phyloP scores from a whole-genome alignment of 805 yeast genomes.

The Wickerhamomyces pijperi region DNA sequence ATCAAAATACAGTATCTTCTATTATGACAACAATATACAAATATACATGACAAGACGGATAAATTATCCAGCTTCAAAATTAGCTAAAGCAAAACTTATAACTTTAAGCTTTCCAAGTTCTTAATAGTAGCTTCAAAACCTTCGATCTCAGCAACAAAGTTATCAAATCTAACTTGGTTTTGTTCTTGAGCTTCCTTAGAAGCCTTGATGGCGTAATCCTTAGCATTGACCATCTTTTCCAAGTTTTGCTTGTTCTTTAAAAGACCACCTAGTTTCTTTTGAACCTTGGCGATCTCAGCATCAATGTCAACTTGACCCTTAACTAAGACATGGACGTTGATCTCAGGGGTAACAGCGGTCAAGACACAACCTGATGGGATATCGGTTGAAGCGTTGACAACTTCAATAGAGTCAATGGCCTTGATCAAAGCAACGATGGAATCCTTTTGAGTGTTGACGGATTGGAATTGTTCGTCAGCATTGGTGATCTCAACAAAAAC shows the following conservation, averaged over 20 bases:
- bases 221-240: slow-evolving; percentile 55
- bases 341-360: slow-evolving; percentile 66
- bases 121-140: slow-evolving; percentile 80
- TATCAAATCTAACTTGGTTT: slow-evolving; percentile 58
- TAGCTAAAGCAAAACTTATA: slow-evolving; percentile 18
- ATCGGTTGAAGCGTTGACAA: slow-evolving; percentile 40
- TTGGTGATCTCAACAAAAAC: slow-evolving; percentile 67
- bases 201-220: slow-evolving; percentile 83
- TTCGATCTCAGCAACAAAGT: slow-evolving; percentile 74
- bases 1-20: too few relatives aligned
- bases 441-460: slow-evolving; percentile 60
- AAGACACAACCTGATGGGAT: slow-evolving; percentile 89
- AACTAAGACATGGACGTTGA: slow-evolving; percentile 81
- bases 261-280: slow-evolving; percentile 62
- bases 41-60: too few relatives aligned
- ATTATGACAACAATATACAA: too few relatives aligned
- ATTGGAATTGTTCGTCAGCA: slow-evolving; percentile 29
- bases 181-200: slow-evolving; percentile 69
- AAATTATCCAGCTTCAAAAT: too few relatives aligned
- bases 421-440: slow-evolving; percentile 88
- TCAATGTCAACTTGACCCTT: slow-evolving; percentile 93
- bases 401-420: slow-evolving; percentile 68
- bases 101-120: slow-evolving; percentile 71
- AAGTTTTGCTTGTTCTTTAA: slow-evolving; percentile 47
- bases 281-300: slow-evolving; percentile 77